These are phyloP conservation scores for Xylaria scruposa DNA, from an alignment of 495 filamentous ascomycete genomes.

Conservation along the genomic window DNA sequence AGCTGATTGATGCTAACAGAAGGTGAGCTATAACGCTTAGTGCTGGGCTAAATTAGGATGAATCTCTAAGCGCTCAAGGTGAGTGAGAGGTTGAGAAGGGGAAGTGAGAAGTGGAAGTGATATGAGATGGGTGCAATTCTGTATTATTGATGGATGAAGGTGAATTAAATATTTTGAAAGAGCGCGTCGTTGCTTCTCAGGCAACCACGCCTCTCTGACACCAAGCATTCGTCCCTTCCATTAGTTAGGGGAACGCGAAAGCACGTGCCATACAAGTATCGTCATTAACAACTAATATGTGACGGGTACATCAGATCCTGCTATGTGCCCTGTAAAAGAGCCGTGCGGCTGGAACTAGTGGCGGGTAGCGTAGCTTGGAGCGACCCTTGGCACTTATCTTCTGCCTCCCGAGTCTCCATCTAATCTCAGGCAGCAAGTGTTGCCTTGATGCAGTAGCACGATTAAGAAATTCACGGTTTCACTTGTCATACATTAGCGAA, in stretches of 20 bases:
- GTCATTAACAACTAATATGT: background rate
- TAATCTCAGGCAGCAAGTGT: slow-evolving; percentile 20
- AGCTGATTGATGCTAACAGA: background rate
- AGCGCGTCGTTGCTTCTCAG: slow-evolving; percentile 21
- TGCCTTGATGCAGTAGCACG: slow-evolving; percentile 4
- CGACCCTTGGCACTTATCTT: background rate
- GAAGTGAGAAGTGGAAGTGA: background rate
- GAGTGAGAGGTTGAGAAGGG: background rate
- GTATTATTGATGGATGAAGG: background rate
- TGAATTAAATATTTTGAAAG: slow-evolving; percentile 22
- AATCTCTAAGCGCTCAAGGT: background rate
- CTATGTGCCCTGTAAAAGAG: background rate
- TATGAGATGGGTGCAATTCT: background rate
- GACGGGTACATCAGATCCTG: background rate
- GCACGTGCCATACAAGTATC: slow-evolving; percentile 23
- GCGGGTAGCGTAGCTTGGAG: background rate
- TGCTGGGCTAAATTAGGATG: background rate
- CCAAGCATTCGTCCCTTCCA: background rate
- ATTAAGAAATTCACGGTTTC: background rate
- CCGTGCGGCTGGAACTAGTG: slow-evolving; percentile 12
- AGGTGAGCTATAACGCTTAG: background rate
- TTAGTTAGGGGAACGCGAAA: slow-evolving; percentile 17
- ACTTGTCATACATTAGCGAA: background rate
- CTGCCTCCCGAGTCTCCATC: slow-evolving; percentile 12
- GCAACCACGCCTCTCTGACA: slow-evolving; percentile 8